phyloP scores from a whole-genome alignment of 768 basidiomycete genomes.

The Lactarius sanguifluus region DNA sequence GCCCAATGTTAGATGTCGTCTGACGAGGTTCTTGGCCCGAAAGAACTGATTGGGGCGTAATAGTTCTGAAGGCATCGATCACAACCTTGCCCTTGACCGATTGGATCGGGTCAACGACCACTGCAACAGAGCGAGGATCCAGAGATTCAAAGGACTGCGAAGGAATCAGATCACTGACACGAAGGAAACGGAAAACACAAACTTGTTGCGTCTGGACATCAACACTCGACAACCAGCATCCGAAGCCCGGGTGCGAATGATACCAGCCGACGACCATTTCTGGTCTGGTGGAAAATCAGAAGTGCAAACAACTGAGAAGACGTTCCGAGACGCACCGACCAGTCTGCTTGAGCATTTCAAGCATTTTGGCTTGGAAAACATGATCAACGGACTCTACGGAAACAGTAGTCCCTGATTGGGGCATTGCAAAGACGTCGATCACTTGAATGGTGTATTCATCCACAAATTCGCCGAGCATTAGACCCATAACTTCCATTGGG shows the following conservation, averaged over 20 bases:
- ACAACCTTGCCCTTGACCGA: conserved; percentile 99
- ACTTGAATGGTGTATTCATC: conserved; percentile 96
- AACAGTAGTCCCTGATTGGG: conserved; percentile 95
- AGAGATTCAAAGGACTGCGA: conserved; percentile 92
- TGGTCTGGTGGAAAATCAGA: conserved; percentile 49
- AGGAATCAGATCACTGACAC: conserved; percentile 10
- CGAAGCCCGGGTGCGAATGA: conserved; percentile 99
- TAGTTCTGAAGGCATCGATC: conserved; percentile 97
- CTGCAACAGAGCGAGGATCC: conserved; percentile 90
- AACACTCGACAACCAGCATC: conserved; percentile 98
- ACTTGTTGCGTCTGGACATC: conserved; percentile 99
- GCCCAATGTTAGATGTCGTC: conserved; percentile 97
- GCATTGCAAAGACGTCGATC: conserved; percentile 98
- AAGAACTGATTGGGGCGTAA: conserved; percentile 87
- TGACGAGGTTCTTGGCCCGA: conserved; percentile 94
- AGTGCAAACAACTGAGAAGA: background rate
- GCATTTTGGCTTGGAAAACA: conserved; percentile 97
- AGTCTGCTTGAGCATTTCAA: conserved; percentile 99
- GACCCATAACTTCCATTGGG: conserved; percentile 99
- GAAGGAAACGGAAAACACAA: conserved; percentile 28
- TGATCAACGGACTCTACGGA: conserved; percentile 98
- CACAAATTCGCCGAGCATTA: conserved; percentile 97
- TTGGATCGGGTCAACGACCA: conserved; percentile 98
- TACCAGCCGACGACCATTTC: conserved; percentile 99
- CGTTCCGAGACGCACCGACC: conserved; percentile 62